phyloP scores from a whole-genome alignment of 805 yeast species.

The Pichia pseudocactophila region DNA sequence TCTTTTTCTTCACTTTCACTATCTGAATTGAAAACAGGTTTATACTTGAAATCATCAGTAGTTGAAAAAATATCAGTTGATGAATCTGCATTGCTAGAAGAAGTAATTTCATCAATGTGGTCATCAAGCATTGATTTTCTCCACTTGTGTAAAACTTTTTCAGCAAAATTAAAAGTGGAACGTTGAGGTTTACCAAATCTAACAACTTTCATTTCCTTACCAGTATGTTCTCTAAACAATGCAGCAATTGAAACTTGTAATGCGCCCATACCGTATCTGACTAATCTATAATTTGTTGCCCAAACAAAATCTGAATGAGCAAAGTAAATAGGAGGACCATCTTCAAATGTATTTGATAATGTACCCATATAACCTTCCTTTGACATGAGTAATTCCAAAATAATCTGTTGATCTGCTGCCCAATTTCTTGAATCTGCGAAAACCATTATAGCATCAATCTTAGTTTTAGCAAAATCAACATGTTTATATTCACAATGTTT shows the following conservation, averaged over 20 bases:
- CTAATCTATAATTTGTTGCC: conserved; percentile 79
- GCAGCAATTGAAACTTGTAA: conserved; percentile 84
- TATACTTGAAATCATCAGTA: conserved; percentile 11
- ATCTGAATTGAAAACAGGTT: conserved; percentile 15
- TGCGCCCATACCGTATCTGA: conserved; percentile 93
- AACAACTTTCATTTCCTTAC: conserved; percentile 67
- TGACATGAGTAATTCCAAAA: conserved; percentile 68
- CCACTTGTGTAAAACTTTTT: conserved; percentile 69
- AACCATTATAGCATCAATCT: conserved; percentile 75
- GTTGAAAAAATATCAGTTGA: conserved; percentile 13
- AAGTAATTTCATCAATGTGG: conserved; percentile 43
- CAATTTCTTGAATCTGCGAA: conserved; percentile 89
- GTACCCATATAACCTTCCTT: conserved; percentile 83
- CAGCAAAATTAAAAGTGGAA: conserved; percentile 79
- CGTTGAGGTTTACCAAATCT: conserved; percentile 87
- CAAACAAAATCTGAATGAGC: conserved; percentile 90
- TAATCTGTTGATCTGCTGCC: conserved; percentile 91
- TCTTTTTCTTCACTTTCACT: conserved; percentile 23
- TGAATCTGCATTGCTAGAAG: conserved; percentile 9
- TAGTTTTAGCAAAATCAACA: conserved; percentile 54
- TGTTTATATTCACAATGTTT: conserved; percentile 38
- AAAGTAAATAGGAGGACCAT: conserved; percentile 77
- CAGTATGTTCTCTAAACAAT: conserved; percentile 75
- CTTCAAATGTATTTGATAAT: conserved; percentile 54
- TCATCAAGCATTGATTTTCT: conserved; percentile 68